Percentiles rank a stretch among this genome's conserved stretches.
These are phyloP conservation scores for Catharanthus roseus DNA, from an alignment of 257 asterid genomes.

Conservation along the genomic window DNA sequence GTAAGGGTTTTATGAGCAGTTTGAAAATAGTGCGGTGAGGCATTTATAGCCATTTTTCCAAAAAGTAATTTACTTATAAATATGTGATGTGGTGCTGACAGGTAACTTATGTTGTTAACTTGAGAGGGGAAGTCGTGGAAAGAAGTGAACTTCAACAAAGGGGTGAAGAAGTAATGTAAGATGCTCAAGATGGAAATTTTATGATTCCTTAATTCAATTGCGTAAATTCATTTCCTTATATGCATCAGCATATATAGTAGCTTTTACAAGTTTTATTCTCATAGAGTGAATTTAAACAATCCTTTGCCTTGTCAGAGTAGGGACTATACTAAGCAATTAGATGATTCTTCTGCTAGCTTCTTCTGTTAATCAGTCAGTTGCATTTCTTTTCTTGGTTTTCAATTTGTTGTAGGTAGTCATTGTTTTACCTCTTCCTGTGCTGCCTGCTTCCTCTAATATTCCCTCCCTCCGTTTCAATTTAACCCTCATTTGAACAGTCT, in stretches of 20 bases:
- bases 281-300: not conserved
- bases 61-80: not conserved
- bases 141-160: conserved; percentile 34
- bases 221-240: too few relatives aligned
- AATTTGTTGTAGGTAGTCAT: too few relatives aligned
- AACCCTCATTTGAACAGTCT: too few relatives aligned
- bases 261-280: not conserved
- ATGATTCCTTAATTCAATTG: not conserved
- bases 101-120: conserved; percentile 43
- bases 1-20: too few relatives aligned
- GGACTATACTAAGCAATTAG: not conserved
- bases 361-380: not conserved
- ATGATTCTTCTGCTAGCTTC: not conserved
- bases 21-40: too few relatives aligned
- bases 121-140: conserved; percentile 47
- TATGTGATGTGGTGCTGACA: conserved; percentile 11
- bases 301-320: not conserved
- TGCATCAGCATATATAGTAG: not conserved
- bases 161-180: conserved; percentile 49
- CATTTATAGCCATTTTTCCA: too few relatives aligned
- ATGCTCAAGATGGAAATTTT: not conserved
- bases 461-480: too few relatives aligned
- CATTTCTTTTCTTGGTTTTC: not conserved
- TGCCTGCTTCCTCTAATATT: too few relatives aligned
- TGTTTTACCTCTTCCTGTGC: too few relatives aligned